Base-by-base conservation (phyloP, 768 basidiomycete species). In the Phlebiopsis gigantea region DNA sequence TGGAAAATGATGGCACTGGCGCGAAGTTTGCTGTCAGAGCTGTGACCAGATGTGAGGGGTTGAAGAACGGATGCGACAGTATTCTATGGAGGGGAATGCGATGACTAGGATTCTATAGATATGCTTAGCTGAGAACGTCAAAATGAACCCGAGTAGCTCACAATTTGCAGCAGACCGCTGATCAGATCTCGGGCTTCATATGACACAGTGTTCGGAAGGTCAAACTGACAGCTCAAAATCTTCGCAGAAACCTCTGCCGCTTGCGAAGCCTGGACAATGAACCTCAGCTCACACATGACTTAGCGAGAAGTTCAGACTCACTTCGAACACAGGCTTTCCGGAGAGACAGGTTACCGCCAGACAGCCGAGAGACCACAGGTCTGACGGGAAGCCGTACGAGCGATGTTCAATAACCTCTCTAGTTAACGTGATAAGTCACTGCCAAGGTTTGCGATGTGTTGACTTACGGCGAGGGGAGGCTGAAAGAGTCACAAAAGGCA, bases 301-400 rank as follows among this genome's bases (percentile, higher is more conserved):
- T 2, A 4, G 2, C 12, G 28, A 2, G 14, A 30, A 17, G n/a
- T 19, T 21, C 34, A 26, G 17, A 60, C 65, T 45, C 42, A 74
- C 77, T 56, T 73, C 55, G 47, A 73, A 72, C 5, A 75, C 68
- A 17, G 66, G 66, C 12, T 46, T 58, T 2, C 74, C 76, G 5
- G 72, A 63, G 14, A 77, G 56, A 56, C 75, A 75, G 6, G 68
- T 66, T 19, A 75, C 48, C 21, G 75, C 62, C 4, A 79, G 64
- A 61, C 73, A 75, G 4, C 78, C 80, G 25, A 78, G 53, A 1
- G 79, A 79, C 79, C 79, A 81, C 24, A 78, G 31, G 61, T 81
- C 80, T 3, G 71, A 65, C 6, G 70, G 53, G 56, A 71, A 75
- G 34, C 69, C 67, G 46, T 75, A 71, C 1, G 72, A 62, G 24